These are phyloP conservation scores for Trichoderma semiorbis DNA, from an alignment of 2,329 filamentous ascomycete species.

Conservation along the genomic window DNA sequence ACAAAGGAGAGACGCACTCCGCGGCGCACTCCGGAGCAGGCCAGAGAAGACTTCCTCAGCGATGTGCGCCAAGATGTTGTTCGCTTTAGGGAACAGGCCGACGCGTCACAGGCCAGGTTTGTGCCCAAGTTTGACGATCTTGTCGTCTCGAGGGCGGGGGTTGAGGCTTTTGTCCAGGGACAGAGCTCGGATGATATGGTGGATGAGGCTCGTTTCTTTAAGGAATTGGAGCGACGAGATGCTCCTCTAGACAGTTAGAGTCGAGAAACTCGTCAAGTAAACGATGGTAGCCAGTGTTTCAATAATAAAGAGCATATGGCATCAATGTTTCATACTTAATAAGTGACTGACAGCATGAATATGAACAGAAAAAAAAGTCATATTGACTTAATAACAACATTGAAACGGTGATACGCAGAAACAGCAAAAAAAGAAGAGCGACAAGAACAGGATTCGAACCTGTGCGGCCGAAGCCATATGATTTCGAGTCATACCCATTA, in stretches of 20 bases:
- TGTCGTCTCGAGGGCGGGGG: not conserved
- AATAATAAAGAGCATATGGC: not conserved
- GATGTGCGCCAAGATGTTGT: not conserved
- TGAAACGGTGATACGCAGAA: not conserved
- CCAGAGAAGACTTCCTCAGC: not conserved
- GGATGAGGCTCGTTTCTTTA: not conserved
- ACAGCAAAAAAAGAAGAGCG: conserved; percentile 1
- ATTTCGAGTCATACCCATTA: conserved; percentile 20
- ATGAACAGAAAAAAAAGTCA: not conserved
- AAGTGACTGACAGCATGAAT: not conserved
- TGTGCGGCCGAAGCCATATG: conserved; percentile 19
- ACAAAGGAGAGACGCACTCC: not conserved
- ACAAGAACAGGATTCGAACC: conserved; percentile 19
- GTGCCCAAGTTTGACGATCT: not conserved
- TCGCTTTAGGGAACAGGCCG: not conserved
- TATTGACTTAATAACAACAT: not conserved
- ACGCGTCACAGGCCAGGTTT: not conserved
- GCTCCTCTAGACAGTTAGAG: no score
- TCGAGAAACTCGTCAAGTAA: no score
- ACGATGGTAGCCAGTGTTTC: no score
- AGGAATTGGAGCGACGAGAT: not conserved
- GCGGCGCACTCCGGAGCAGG: not conserved
- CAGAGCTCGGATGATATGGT: not conserved
- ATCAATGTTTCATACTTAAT: not conserved
- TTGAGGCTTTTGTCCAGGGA: not conserved